Conservation (phyloP, 2,329 filamentous ascomycete genomes). For the Talaromyces sp. region DNA sequence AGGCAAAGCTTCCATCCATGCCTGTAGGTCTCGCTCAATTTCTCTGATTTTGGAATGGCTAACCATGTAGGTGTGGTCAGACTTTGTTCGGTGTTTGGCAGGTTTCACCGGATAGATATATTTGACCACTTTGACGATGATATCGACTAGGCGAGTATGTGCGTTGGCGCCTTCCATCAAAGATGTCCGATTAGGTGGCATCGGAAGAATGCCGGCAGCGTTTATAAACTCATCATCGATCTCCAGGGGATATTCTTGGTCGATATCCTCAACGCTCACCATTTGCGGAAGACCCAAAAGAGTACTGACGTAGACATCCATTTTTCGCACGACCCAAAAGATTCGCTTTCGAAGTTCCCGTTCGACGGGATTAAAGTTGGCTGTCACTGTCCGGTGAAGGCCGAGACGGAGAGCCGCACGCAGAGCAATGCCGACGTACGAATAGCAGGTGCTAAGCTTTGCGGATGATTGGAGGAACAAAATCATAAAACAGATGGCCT, state of each 20-base stretch:
- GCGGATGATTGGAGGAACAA: constrained; percentile 75
- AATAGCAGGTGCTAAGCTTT: constrained; percentile 73
- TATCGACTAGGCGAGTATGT: constrained; percentile 53
- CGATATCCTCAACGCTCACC: constrained; percentile 47
- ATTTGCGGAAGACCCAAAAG: constrained; percentile 45
- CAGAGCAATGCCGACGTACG: constrained; percentile 72
- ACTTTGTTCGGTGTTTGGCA: constrained; percentile 37
- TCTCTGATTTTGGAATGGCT: constrained; percentile 61
- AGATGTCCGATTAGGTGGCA: constrained; percentile 52
- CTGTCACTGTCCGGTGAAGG: constrained; percentile 66
- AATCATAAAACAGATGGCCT: constrained; percentile 74
- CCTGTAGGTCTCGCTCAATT: constrained; percentile 58
- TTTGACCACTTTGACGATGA: constrained; percentile 58
- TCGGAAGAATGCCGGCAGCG: constrained; percentile 42
- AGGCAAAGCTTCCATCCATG: constrained; percentile 64
- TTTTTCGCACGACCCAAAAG: constrained; percentile 47
- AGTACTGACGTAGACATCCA: constrained; percentile 48
- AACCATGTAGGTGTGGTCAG: constrained; percentile 54
- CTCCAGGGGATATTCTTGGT: constrained; percentile 43
- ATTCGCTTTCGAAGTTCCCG: constrained; percentile 68
- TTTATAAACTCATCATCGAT: constrained; percentile 46
- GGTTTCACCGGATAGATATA: constrained; percentile 61
- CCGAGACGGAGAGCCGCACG: constrained; percentile 72
- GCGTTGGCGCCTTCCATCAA: constrained; percentile 58
- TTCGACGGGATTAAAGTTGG: constrained; percentile 65